Evolutionary conservation across 1,284 basidiomycete species (phyloP), one percentile per base, ranked within the genome.

Genomic region (Irpex rosettiformis): DNA sequence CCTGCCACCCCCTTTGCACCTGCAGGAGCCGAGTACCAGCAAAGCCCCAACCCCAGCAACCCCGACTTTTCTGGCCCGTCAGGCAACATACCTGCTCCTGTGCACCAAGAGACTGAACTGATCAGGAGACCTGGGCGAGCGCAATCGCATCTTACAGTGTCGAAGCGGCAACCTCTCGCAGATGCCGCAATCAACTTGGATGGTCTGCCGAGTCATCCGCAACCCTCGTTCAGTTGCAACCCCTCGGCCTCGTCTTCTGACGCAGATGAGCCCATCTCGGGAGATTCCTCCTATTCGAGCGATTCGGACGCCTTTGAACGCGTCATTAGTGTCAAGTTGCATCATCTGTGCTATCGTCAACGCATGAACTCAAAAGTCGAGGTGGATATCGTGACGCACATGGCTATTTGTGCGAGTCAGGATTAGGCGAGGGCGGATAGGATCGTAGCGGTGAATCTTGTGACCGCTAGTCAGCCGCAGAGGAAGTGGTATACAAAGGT

Each of bases 401-500:
- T 99, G 27, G 96, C 96, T 0, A 86, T 98, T 3, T 99, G 96
- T 68, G 95, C 95, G 6, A 94, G 90, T 59, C 83, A 88, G 66
- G 96, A 98, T 71, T 98, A 95, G 94, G 85, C 83, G 30, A 83
- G 89, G 58, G 89, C 98, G 25, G 89, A 97, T 68, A 75, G 86
- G 62, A 93, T 97, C 62, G 86, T 96, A 27, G 94, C 96, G 16
- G 88, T 90, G n/a, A 96, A 95, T 69, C 99, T 94, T 66, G 96
- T 98, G 1, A 99, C 96, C 0, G 91, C 93, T 13, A 88, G 83
- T 64, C 96, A 99, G 75, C 96, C 97, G 56, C 96, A 98, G 75
- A 81, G 96, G 68, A 99, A 99, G 75, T 97, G 94, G 88, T 91
- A 96, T 67, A 94, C 93, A 59, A 95, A 93, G 76, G 82, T 97